A percentile compares a stretch with the other conserved stretches of the same genome.
Conservation (phyloP, 1,139 yeast species). For the Sugiyamaella sp. region DNA sequence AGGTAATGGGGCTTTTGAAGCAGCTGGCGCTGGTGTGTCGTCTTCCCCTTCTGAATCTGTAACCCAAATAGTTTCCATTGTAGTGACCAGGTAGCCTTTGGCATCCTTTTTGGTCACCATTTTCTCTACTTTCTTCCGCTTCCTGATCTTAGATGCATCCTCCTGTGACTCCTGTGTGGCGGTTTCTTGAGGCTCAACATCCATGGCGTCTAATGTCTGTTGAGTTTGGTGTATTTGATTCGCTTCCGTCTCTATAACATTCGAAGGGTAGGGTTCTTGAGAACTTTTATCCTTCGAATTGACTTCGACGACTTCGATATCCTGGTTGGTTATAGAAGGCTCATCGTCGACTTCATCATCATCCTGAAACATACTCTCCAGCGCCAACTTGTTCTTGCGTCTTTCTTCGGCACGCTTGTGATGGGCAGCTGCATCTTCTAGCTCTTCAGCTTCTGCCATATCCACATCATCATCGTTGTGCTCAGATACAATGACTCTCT, state of each 20-base stretch:
- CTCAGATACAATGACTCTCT: slow-evolving; percentile 27
- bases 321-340: no score
- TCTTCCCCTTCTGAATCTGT: slow-evolving; percentile 29
- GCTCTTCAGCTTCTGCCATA: slow-evolving; percentile 15
- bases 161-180: slow-evolving; percentile 6
- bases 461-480: slow-evolving; percentile 24
- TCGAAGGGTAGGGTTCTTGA: no score
- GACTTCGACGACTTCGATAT: no score
- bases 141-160: slow-evolving; percentile 5
- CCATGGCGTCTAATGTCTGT: slow-evolving; percentile 11
- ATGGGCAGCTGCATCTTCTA: slow-evolving; percentile 8
- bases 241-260: no score
- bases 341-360: slow-evolving; percentile 25
- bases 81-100: slow-evolving; percentile 28
- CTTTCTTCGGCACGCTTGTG: slow-evolving; percentile 22
- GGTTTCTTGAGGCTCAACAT: slow-evolving; percentile 2
- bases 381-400: slow-evolving; percentile 22
- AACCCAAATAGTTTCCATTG: slow-evolving; percentile 28
- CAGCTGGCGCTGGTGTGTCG: not conserved
- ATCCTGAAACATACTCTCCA: slow-evolving; percentile 30
- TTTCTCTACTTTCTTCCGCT: slow-evolving; percentile 26
- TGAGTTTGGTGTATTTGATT: slow-evolving; percentile 8
- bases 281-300: no score
- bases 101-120: slow-evolving; percentile 25
- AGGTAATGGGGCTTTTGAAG: slow-evolving; percentile 15